Base-by-base conservation (phyloP, 1,139 yeast species). In the Blastobotrys persicus region DNA sequence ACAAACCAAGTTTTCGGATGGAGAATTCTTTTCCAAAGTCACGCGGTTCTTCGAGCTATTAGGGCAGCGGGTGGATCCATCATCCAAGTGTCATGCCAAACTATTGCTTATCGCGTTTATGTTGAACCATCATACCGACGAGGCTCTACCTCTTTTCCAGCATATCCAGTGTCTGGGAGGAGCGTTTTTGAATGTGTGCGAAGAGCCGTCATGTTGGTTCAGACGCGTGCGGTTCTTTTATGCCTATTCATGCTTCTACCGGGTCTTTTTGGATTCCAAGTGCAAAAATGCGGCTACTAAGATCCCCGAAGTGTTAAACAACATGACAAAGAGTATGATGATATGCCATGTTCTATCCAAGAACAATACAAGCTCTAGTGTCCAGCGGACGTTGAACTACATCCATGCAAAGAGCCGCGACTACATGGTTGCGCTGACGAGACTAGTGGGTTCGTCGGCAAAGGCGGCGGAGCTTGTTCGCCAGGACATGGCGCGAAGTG, bases 31-130 rank as follows among this genome's bases (percentile, higher is more conserved):
- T 32, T 23, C 35, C 4, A 37, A 46, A 28, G 48, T 59, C 4
- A 42, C 55, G 23, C 33, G 35, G 26, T 44, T 60, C 16, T 46
- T 60, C 50, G 53, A 47, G 38, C 49, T 55, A 9, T 40, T 59
- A 40, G 31, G 34, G n/a, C 44, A 41, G 32, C 20, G 61, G 58
- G 5, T 53, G 50, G 13, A 59, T 54, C 34, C 57, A 6, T 53
- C 58, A 12, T 52, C 59, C 28, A 42, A 44, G 32, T 60, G 63
- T 48, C 60, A 59, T 42, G 55, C 62, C 32, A 60, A 60, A 44
- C 45, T 59, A 49, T 37, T 60, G 7, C 52, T 60, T 16, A 56
- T 60, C 53, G 64, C 60, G 16, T 57, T 55, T 37, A 56, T 59
- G 60, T 45, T 60, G 34, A 49, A 51, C 44, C 59, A 56, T 41